Evolutionary conservation across 345 rosid genomes (phyloP).

Genomic region (Lenwebbia sp.): DNA sequence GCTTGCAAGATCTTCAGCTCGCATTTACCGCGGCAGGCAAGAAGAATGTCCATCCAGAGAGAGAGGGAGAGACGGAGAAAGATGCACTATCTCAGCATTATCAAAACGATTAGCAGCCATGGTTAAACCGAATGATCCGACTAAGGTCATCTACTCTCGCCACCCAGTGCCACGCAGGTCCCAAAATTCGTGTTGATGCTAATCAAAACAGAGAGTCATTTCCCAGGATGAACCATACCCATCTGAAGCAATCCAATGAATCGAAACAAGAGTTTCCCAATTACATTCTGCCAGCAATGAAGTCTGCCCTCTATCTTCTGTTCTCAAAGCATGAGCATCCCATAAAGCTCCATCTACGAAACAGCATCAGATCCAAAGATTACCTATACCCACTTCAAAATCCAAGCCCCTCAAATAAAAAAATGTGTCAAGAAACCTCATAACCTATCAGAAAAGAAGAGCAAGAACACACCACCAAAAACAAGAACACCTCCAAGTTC

Average conservation of each 20-base stretch:
- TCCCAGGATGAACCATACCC: background rate
- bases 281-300: background rate
- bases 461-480: background rate
- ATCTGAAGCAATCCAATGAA: background rate
- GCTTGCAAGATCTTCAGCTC: background rate
- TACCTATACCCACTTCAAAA: background rate
- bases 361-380: background rate
- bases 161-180: background rate
- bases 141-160: background rate
- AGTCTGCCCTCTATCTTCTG: background rate
- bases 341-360: background rate
- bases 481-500: background rate
- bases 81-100: background rate
- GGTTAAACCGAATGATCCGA: background rate
- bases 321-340: background rate
- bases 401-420: background rate
- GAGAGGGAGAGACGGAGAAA: background rate
- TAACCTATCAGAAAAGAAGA: background rate
- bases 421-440: background rate
- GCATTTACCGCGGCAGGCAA: background rate
- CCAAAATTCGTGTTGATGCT: background rate
- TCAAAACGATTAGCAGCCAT: background rate
- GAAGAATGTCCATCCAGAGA: background rate
- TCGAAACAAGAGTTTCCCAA: background rate
- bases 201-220: background rate